phyloP scores from a whole-genome alignment of 2,329 filamentous ascomycete genomes.

The Ascocoryne sarcoides region DNA sequence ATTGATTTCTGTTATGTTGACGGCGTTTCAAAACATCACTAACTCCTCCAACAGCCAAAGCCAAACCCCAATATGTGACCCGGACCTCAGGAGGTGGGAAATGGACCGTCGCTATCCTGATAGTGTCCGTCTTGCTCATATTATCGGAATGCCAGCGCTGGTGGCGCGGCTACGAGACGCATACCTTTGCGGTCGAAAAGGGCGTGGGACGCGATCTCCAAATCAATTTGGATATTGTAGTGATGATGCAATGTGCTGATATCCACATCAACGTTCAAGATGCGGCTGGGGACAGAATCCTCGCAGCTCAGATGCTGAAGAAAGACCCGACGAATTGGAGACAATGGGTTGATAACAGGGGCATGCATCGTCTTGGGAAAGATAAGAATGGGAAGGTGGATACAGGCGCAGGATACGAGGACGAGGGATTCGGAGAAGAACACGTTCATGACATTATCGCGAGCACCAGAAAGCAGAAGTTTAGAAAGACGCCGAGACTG shows the following conservation, averaged over 20 bases:
- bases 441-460: constrained; percentile 88
- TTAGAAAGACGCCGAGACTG: constrained; percentile 66
- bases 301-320: constrained; percentile 65
- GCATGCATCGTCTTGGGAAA: constrained; percentile 50
- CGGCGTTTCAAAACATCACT: no score
- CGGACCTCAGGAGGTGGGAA: constrained; percentile 80
- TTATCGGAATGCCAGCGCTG: constrained; percentile 72
- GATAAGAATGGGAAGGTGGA: constrained; percentile 46
- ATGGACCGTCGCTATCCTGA: constrained; percentile 78
- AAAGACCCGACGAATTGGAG: constrained; percentile 73
- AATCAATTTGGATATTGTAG: constrained; percentile 90
- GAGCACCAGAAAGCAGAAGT: constrained; percentile 57
- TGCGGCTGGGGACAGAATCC: constrained; percentile 82
- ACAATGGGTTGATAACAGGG: constrained; percentile 69
- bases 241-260: constrained; percentile 78
- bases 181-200: constrained; percentile 91
- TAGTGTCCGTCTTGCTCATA: constrained; percentile 66
- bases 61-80: constrained; percentile 86
- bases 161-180: constrained; percentile 76
- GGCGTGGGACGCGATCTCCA: constrained; percentile 80
- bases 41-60: constrained; percentile 62
- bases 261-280: constrained; percentile 98
- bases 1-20: no score
- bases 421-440: constrained; percentile 65
- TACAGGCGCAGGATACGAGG: constrained; percentile 50